Percentiles rank a stretch among this genome's conserved stretches.
Conservation (phyloP, 306 rosid genomes). For the Dryas drummondii region DNA sequence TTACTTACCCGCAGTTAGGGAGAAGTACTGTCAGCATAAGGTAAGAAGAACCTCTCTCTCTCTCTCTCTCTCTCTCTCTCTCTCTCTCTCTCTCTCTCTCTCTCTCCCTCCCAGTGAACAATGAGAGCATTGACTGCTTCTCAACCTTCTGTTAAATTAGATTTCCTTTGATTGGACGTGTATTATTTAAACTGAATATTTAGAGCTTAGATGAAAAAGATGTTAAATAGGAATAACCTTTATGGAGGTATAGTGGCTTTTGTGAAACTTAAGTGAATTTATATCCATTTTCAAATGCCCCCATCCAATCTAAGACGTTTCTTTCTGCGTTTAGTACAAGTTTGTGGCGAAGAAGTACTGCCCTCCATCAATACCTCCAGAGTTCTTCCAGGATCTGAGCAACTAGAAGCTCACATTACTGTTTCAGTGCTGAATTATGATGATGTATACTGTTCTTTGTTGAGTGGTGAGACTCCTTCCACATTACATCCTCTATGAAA, state of each 20-base stretch:
- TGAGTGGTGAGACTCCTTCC: constrained; percentile 8
- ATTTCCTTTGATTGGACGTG: neutral
- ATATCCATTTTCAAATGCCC: neutral
- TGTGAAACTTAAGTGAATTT: neutral
- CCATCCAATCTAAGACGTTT: constrained; percentile 10
- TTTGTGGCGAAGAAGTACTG: constrained; percentile 63
- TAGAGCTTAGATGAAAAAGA: neutral
- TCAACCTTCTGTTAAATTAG: neutral
- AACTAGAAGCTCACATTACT: constrained; percentile 17
- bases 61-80: neutral
- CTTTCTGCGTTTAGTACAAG: constrained; percentile 46
- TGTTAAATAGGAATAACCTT: neutral
- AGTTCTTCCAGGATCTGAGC: constrained; percentile 41
- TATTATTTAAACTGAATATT: neutral
- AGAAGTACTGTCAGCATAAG: constrained; percentile 75
- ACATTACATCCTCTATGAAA: neutral
- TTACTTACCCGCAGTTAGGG: constrained; percentile 52
- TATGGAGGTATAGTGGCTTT: neutral
- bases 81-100: neutral
- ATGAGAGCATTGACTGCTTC: neutral
- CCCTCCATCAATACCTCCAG: constrained; percentile 46
- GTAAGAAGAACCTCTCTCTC: constrained; percentile 30
- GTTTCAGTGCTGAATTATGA: constrained; percentile 6
- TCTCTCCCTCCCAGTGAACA: neutral
- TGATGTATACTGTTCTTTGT: constrained; percentile 10